Conservation (phyloP, 805 yeast genomes). For the Scheffersomyces coipomensis region DNA sequence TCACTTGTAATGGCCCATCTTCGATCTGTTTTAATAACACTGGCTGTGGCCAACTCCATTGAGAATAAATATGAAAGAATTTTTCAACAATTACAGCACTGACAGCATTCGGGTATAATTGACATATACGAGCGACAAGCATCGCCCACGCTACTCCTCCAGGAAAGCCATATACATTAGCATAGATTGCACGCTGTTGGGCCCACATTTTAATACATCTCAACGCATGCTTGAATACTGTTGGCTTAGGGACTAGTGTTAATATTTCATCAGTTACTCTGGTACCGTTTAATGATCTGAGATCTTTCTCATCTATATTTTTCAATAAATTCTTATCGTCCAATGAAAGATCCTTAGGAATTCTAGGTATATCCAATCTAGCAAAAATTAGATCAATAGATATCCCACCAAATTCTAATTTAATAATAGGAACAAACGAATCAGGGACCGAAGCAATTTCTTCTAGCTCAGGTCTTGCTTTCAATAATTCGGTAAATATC, state of each 20-base stretch:
- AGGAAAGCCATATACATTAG: conserved; percentile 94
- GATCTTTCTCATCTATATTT: conserved; percentile 87
- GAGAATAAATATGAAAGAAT: conserved; percentile 79
- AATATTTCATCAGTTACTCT: conserved; percentile 95
- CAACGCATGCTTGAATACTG: conserved; percentile 88
- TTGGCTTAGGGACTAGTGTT: conserved; percentile 85
- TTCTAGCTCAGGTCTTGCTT: conserved; percentile 76
- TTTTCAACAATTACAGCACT: conserved; percentile 88
- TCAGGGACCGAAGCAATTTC: conserved; percentile 94
- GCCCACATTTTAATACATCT: conserved; percentile 97
- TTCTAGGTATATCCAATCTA: conserved; percentile 75
- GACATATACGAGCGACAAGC: conserved; percentile 97
- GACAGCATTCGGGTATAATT: conserved; percentile 92
- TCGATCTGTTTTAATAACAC: conserved; percentile 89
- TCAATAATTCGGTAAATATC: conserved; percentile 69
- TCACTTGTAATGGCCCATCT: conserved; percentile 94
- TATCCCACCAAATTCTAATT: conserved; percentile 84
- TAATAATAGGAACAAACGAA: conserved; percentile 96
- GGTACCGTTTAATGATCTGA: conserved; percentile 91
- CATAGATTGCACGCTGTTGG: conserved; percentile 89
- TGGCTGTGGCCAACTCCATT: conserved; percentile 99
- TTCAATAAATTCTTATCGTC: conserved; percentile 82
- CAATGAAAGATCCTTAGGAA: conserved; percentile 71
- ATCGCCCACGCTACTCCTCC: conserved; percentile 99
- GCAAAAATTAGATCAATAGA: conserved; percentile 91